Evolutionary conservation across 345 rosid species (phyloP).

Genomic region (Raphanus raphanistrum): DNA sequence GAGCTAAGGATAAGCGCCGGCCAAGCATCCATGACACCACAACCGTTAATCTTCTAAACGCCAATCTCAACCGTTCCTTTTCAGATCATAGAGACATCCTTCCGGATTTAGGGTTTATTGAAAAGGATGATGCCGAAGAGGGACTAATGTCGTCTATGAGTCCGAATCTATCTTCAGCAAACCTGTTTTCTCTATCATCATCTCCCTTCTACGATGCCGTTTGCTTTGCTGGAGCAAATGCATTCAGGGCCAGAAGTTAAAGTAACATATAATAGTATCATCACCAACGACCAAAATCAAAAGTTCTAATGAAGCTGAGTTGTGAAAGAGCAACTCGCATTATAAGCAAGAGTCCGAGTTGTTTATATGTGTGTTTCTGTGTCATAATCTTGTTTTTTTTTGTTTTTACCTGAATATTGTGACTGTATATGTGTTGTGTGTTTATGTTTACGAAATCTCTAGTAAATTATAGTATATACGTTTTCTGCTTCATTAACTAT

Average conservation of each 20-base stretch:
- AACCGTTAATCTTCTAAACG: slow-evolving; percentile 53
- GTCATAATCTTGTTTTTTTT: slow-evolving; percentile 1
- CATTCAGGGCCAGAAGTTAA: slow-evolving; percentile 21
- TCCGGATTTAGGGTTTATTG: slow-evolving; percentile 30
- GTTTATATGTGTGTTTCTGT: slow-evolving; percentile 4
- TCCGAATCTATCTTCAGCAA: slow-evolving; percentile 24
- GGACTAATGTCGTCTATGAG: slow-evolving; percentile 7
- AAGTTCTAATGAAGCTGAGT: slow-evolving; percentile 20
- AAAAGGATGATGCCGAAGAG: slow-evolving; percentile 24
- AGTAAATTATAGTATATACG: neutral
- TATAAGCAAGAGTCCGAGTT: slow-evolving; percentile 12
- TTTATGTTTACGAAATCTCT: slow-evolving; percentile 5
- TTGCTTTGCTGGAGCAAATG: slow-evolving; percentile 23
- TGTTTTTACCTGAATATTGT: slow-evolving; percentile 8
- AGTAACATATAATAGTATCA: neutral
- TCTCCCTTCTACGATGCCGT: slow-evolving; percentile 16
- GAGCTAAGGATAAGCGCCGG: slow-evolving; percentile 79
- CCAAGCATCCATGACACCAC: slow-evolving; percentile 96
- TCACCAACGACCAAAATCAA: slow-evolving; percentile 14
- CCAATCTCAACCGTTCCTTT: slow-evolving; percentile 47
- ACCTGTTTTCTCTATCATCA: slow-evolving; percentile 20
- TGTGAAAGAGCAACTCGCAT: slow-evolving; percentile 19
- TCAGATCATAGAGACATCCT: slow-evolving; percentile 29
- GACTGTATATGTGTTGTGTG: slow-evolving; percentile 22
- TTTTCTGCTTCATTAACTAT: neutral